Conservation (phyloP, 306 rosid species). For the Vigna reflexopilosa region DNA sequence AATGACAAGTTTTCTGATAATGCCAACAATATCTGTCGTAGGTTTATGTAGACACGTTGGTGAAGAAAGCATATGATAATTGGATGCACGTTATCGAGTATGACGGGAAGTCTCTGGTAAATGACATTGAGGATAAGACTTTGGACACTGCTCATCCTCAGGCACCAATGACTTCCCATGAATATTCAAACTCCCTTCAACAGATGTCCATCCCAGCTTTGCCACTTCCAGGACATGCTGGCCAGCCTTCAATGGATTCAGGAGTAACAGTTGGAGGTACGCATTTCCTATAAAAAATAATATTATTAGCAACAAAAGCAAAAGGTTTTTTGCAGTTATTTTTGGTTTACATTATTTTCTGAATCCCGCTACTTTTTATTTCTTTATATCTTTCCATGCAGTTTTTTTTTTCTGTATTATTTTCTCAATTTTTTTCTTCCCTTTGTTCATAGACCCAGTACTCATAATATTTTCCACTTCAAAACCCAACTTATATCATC, state of each 20-base stretch:
- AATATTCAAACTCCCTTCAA: conserved; percentile 63
- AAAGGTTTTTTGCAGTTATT: not conserved
- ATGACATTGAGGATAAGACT: conserved; percentile 58
- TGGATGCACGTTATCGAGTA: conserved; percentile 89
- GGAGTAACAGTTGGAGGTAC: conserved; percentile 66
- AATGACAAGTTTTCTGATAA: conserved; percentile 28
- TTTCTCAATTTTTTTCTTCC: not conserved
- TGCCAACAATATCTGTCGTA: conserved; percentile 46
- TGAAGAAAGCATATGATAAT: conserved; percentile 86
- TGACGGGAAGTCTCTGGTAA: conserved; percentile 69
- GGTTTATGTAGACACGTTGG: conserved; percentile 82
- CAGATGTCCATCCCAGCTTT: conserved; percentile 63
- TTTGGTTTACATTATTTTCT: conserved; percentile 12
- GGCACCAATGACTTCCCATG: conserved; percentile 54
- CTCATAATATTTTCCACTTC: not conserved
- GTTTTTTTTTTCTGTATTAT: conserved; percentile 8
- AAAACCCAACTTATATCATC: not conserved
- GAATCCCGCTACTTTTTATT: not conserved
- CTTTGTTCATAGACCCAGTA: conserved; percentile 27
- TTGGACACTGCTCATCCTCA: conserved; percentile 52
- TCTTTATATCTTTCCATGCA: not conserved
- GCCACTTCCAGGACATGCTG: conserved; percentile 59
- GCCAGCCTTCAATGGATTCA: conserved; percentile 62
- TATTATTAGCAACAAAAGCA: conserved; percentile 23
- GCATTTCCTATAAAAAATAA: conserved; percentile 40